phyloP scores from a whole-genome alignment of 2,329 filamentous ascomycete species.

The Aureobasidium sp. region DNA sequence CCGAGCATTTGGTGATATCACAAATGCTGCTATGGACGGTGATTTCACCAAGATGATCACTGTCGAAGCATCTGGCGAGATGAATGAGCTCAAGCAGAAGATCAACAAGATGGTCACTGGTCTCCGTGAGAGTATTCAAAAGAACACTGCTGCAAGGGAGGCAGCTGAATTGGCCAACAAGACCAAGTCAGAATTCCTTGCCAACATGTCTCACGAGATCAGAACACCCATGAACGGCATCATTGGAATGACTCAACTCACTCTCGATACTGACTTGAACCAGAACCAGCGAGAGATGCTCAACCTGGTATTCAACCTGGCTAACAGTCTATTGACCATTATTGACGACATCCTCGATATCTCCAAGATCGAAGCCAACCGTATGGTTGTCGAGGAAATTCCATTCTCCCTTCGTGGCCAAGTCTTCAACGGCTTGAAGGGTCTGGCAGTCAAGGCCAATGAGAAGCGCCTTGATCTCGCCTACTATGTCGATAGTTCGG shows the following conservation, averaged over 20 bases:
- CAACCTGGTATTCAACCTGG: conserved; percentile 94
- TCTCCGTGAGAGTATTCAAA: conserved; percentile 88
- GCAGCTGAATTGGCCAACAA: conserved; percentile 95
- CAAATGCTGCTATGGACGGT: conserved; percentile 92
- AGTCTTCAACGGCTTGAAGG: conserved; percentile 96
- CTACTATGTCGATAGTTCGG: conserved; percentile 86
- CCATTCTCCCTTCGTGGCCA: conserved; percentile 90
- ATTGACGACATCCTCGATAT: conserved; percentile 75
- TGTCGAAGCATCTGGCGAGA: conserved; percentile 94
- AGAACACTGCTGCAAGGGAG: conserved; percentile 91
- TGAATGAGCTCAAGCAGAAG: conserved; percentile 98
- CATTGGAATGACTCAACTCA: conserved; percentile 96
- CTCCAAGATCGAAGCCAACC: conserved; percentile 79
- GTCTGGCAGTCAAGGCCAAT: conserved; percentile 92
- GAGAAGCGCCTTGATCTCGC: conserved; percentile 90
- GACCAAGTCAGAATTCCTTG: conserved; percentile 96
- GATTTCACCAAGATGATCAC: conserved; percentile 97
- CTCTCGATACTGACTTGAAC: conserved; percentile 85
- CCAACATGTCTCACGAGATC: conserved; percentile 99
- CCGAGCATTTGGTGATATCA: conserved; percentile 94
- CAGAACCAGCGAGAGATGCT: conserved; percentile 97
- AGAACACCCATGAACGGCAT: conserved; percentile 97
- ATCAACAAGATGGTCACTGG: conserved; percentile 99
- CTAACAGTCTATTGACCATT: conserved; percentile 92
- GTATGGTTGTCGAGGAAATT: conserved; percentile 98